Conservation (phyloP, 2,329 filamentous ascomycete species). For the Epichloe elymi region DNA sequence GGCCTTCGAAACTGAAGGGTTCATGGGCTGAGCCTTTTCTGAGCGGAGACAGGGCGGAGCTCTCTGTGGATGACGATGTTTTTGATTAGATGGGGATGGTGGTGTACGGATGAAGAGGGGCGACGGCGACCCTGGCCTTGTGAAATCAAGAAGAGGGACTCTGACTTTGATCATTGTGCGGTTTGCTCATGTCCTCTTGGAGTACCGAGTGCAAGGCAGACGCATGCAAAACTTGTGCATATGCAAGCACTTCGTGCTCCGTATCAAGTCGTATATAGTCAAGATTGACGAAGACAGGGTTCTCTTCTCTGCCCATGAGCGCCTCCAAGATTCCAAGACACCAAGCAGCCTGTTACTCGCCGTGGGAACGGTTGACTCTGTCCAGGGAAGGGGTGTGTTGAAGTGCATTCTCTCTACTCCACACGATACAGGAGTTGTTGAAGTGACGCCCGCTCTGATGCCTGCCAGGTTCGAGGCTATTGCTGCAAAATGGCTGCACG, state of each 20-base stretch:
- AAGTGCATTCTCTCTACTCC: neutral
- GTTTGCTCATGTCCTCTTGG: neutral
- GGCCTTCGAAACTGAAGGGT: neutral
- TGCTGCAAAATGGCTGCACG: neutral
- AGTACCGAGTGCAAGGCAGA: no score
- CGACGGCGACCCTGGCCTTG: neutral
- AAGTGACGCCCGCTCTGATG: neutral
- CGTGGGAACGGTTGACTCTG: neutral
- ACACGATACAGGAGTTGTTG: neutral
- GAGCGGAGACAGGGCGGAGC: constrained; percentile 5
- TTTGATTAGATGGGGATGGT: constrained; percentile 2
- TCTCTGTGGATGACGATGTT: constrained; percentile 2
- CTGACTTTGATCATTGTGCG: neutral
- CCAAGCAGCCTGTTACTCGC: neutral
- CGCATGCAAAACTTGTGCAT: neutral
- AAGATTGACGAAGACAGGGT: neutral
- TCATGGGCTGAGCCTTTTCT: neutral
- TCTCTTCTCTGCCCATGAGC: neutral
- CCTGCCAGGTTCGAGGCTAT: neutral
- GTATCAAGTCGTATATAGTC: neutral
- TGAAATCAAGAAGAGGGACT: no score
- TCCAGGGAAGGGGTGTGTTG: neutral
- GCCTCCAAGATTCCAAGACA: no score
- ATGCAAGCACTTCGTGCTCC: neutral
- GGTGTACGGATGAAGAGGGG: neutral